Evolutionary conservation across 345 rosid genomes (phyloP), one percentile per base, ranked within the genome.

Genomic region (Durio zibethinus): DNA sequence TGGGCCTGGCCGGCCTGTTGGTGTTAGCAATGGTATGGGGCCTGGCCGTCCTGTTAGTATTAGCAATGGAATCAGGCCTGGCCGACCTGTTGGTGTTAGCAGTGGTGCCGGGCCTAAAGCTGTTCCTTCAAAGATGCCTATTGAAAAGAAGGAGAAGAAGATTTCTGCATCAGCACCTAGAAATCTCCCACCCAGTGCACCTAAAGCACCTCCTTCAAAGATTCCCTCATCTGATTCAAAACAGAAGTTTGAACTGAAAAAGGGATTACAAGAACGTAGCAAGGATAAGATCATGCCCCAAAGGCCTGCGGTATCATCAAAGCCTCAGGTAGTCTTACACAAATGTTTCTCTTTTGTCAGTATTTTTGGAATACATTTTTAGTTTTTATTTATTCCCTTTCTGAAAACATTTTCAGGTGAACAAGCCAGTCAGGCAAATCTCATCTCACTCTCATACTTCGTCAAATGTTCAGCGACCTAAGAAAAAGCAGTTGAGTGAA

Each of bases 1-100:
- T 16, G 84, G 80, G 80, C 79, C 72, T 77, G 86, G 76, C 33
- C 48, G 48, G 80, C 74, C 74, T 48, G 57, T 5, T 4, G 42
- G 25, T 29, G 88, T 64, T 79, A 85, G 78, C 77, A 87, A 80
- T 77, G 88, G 87, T 54, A 74, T 57, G 10, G 91, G 91, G 25
- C 86, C 91, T 78, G 85, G 90, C 21, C 85, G 90, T 89, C 90
- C 53, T 63, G 86, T 3, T 88, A 89, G 48, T 9, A 86, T 69
- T 77, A 87, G 77, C 76, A 87, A 81, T 76, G 88, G 88, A 47
- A 77, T 61, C 0, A 81, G 79, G 80, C 78, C 71, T 66, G 86
- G 36, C 10, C 38, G 38, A 77, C 70, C 48, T 1, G 52, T 6
- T 89, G 89, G 33, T 40, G 87, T 63, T 78, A 87, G 76, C 66